Conservation (phyloP, 176 grass and related monocot species). For the Triticum urartu region DNA sequence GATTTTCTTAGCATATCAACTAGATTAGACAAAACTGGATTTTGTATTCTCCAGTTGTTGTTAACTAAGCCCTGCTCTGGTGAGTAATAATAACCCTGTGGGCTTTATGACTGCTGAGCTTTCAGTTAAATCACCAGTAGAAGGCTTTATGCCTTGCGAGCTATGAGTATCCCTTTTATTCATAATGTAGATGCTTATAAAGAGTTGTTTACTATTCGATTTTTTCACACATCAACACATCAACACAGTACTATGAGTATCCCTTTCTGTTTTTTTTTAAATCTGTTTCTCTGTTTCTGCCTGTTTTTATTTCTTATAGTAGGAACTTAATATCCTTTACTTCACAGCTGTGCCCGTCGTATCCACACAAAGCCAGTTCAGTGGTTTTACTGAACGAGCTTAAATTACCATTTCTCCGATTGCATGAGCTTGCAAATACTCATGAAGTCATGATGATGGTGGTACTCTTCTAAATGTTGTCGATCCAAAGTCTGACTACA, state of each 20-base stretch:
- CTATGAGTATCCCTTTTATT: neutral
- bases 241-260: neutral
- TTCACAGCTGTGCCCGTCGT: constrained; percentile 70
- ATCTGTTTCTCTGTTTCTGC: neutral
- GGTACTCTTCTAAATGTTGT: constrained; percentile 72
- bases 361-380: constrained; percentile 70
- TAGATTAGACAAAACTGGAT: neutral
- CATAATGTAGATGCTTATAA: neutral
- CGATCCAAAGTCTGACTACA: constrained; percentile 84
- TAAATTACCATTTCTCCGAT: constrained; percentile 44
- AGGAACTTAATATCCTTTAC: neutral
- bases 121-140: neutral
- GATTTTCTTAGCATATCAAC: neutral
- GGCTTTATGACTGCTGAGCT: neutral
- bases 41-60: neutral
- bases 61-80: neutral
- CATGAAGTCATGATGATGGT: constrained; percentile 37
- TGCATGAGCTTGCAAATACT: neutral
- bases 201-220: neutral
- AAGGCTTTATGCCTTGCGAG: neutral
- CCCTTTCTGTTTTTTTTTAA: no score
- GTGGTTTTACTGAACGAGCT: constrained; percentile 73
- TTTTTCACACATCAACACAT: neutral
- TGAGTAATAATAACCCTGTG: constrained; percentile 11
- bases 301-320: neutral